Conservation (phyloP, 1,284 basidiomycete genomes). For the Pseudozyma thailandica region DNA sequence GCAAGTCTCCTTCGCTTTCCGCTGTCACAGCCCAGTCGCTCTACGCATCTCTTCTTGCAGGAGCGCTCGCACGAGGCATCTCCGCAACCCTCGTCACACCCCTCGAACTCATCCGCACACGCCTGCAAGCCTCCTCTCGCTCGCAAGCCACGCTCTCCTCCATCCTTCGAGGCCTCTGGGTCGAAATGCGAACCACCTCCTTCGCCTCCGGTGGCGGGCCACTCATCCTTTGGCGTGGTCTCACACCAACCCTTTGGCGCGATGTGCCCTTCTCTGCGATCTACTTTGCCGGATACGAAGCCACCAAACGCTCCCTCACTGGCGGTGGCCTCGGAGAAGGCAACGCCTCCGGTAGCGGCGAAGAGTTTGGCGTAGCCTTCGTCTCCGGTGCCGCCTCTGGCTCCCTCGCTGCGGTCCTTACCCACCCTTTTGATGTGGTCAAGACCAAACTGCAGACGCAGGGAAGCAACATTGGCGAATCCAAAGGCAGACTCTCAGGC, state of each 20-base stretch:
- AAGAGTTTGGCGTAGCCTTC: constrained; percentile 81
- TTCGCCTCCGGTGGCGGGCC: constrained; percentile 71
- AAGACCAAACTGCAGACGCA: constrained; percentile 85
- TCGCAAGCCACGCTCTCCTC: constrained; percentile 35
- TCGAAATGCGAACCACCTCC: constrained; percentile 47
- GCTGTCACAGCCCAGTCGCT: constrained; percentile 53
- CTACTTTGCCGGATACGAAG: constrained; percentile 77
- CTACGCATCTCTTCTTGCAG: constrained; percentile 80
- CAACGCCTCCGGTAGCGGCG: constrained; percentile 58
- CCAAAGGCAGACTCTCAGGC: constrained; percentile 2
- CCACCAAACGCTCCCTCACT: constrained; percentile 62
- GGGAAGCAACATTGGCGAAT: not conserved
- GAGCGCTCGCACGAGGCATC: constrained; percentile 81
- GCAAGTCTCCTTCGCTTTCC: constrained; percentile 31
- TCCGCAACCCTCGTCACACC: constrained; percentile 86
- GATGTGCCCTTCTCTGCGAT: constrained; percentile 96
- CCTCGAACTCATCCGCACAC: constrained; percentile 91
- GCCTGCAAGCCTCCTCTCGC: constrained; percentile 75
- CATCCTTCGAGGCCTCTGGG: constrained; percentile 50
- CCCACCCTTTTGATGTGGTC: constrained; percentile 94
- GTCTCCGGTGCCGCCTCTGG: constrained; percentile 76
- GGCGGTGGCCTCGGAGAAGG: constrained; percentile 69
- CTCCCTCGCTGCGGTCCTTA: constrained; percentile 82
- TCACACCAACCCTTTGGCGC: constrained; percentile 91
- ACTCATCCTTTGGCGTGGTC: constrained; percentile 84